Conservation (phyloP, 2,329 filamentous ascomycete genomes). For the Paecilomyces sp. region DNA sequence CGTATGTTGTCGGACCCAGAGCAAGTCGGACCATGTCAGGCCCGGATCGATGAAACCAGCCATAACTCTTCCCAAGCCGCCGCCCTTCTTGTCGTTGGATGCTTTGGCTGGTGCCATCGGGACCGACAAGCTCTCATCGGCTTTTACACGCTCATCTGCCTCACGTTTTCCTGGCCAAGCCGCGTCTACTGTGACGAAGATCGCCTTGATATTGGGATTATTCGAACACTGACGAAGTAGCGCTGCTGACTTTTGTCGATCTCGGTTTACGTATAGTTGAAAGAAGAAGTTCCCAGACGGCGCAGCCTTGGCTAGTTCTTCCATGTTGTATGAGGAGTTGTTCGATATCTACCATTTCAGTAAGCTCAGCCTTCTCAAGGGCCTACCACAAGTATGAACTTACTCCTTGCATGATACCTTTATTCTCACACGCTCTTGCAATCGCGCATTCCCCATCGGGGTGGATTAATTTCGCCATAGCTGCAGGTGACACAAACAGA, state of each 20-base stretch:
- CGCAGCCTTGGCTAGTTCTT: conserved; percentile 45
- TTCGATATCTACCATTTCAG: conserved; percentile 45
- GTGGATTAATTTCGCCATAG: conserved; percentile 58
- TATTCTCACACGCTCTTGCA: conserved; percentile 44
- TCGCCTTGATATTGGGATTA: conserved; percentile 36
- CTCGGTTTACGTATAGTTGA: conserved; percentile 50
- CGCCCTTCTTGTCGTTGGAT: conserved; percentile 47
- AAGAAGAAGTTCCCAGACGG: conserved; percentile 43
- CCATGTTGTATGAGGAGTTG: conserved; percentile 52
- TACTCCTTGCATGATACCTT: conserved; percentile 51
- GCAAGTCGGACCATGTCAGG: conserved; percentile 47
- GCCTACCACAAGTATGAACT: conserved; percentile 4
- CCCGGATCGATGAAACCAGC: conserved; percentile 46
- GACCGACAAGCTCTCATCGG: conserved; percentile 36
- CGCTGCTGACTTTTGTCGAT: conserved; percentile 42
- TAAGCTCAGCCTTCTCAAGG: background rate
- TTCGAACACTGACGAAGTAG: conserved; percentile 37
- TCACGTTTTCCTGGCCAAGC: conserved; percentile 51
- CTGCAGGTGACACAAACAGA: conserved; percentile 58
- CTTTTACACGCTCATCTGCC: conserved; percentile 49
- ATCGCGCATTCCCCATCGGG: conserved; percentile 57
- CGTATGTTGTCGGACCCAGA: conserved; percentile 44
- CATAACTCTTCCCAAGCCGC: conserved; percentile 47
- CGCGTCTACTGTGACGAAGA: conserved; percentile 50
- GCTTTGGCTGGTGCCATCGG: conserved; percentile 38